These are phyloP conservation scores for Backusella luteola DNA, from an alignment of 192 early-diverging fungal species.

Conservation along the genomic window DNA sequence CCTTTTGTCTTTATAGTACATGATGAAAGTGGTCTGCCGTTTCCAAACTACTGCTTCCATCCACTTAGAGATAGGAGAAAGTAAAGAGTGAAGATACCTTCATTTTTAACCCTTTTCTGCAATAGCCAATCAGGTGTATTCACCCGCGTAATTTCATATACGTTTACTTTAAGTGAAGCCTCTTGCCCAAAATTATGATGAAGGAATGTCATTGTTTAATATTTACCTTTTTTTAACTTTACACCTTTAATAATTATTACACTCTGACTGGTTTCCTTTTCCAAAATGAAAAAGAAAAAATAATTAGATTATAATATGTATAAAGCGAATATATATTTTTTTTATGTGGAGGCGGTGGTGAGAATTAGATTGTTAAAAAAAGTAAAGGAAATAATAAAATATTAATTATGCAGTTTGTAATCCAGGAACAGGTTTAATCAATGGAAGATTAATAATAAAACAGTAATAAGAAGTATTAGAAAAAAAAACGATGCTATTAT, in stretches of 20 bases:
- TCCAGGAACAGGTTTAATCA: conserved; percentile 11
- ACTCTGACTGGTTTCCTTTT: not conserved
- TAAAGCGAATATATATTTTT: not conserved
- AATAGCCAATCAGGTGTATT: no score
- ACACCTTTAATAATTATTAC: not conserved
- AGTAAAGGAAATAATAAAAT: not conserved
- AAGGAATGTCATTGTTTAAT: not conserved
- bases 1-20: no score
- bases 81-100: no score
- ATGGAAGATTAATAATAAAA: not conserved
- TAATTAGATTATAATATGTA: not conserved
- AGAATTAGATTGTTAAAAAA: not conserved
- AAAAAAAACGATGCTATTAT: not conserved
- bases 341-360: not conserved
- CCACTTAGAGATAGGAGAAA: no score
- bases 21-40: no score
- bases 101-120: no score
- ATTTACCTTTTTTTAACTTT: not conserved
- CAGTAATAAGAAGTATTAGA: not conserved
- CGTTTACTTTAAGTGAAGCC: no score
- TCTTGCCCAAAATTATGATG: not conserved
- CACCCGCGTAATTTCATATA: no score
- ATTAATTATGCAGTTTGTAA: not conserved
- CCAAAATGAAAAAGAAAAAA: not conserved
- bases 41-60: no score